phyloP scores from a whole-genome alignment of 345 rosid genomes.

The Sonneratia alba region DNA sequence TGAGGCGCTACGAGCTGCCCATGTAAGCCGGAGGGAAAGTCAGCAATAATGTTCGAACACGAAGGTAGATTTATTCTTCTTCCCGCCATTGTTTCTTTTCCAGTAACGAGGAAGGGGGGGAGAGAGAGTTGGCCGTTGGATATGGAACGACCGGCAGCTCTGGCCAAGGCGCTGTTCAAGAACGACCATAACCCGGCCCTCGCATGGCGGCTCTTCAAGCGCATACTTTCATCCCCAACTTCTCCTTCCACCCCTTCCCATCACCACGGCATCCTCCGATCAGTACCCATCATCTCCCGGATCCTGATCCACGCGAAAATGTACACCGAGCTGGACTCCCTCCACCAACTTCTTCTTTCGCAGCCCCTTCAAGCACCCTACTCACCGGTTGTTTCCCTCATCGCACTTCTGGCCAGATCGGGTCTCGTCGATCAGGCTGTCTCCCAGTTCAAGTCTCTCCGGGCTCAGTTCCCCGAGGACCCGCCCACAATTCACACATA shows the following conservation, averaged over 20 bases:
- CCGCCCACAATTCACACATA: slow-evolving; percentile 44
- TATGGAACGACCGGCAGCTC: slow-evolving; percentile 51
- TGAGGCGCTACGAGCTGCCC: too few relatives aligned
- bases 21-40: too few relatives aligned
- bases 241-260: slow-evolving; percentile 10
- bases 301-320: slow-evolving; percentile 57
- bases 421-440: slow-evolving; percentile 40
- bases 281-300: slow-evolving; percentile 48
- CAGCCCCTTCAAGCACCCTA: slow-evolving; percentile 16
- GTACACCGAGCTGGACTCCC: slow-evolving; percentile 54
- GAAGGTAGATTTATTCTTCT: not conserved
- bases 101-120: not conserved
- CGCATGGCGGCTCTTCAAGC: slow-evolving; percentile 86
- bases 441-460: slow-evolving; percentile 44
- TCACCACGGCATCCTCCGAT: slow-evolving; percentile 15
- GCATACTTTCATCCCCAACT: slow-evolving; percentile 39
- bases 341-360: slow-evolving; percentile 43
- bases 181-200: slow-evolving; percentile 58
- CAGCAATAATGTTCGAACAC: too few relatives aligned
- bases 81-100: not conserved
- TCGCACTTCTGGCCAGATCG: slow-evolving; percentile 40
- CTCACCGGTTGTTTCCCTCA: slow-evolving; percentile 34
- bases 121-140: not conserved
- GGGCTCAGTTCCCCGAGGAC: slow-evolving; percentile 38
- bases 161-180: slow-evolving; percentile 47